Evolutionary conservation across 2,329 filamentous ascomycete genomes (phyloP).

Genomic region (Fusarium sterilihyphosum): DNA sequence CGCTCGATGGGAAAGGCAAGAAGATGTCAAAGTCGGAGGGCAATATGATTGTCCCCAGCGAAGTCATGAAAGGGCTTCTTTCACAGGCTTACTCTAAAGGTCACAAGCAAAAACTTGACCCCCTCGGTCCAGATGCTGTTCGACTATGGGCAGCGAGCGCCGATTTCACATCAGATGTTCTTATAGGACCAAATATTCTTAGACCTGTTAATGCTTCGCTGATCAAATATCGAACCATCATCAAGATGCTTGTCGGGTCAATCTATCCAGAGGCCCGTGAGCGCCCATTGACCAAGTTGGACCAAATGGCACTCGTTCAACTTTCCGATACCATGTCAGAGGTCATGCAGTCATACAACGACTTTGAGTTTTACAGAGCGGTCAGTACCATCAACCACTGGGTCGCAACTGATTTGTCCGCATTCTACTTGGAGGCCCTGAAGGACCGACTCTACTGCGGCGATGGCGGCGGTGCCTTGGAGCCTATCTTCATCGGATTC

Average conservation of each 20-base stretch:
- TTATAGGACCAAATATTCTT: constrained; percentile 81
- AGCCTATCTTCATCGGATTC: constrained; percentile 76
- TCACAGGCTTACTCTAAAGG: constrained; percentile 70
- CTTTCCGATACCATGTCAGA: constrained; percentile 72
- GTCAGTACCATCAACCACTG: constrained; percentile 80
- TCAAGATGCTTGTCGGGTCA: constrained; percentile 90
- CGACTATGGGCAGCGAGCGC: constrained; percentile 91
- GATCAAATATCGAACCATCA: constrained; percentile 87
- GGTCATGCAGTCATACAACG: constrained; percentile 72
- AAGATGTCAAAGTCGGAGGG: constrained; percentile 99
- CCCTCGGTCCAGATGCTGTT: constrained; percentile 85
- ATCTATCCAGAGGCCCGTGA: constrained; percentile 65
- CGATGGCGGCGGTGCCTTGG: constrained; percentile 70
- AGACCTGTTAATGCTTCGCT: constrained; percentile 79
- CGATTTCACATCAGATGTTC: constrained; percentile 90
- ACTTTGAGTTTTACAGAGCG: constrained; percentile 85
- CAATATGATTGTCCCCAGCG: constrained; percentile 81
- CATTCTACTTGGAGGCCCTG: constrained; percentile 91
- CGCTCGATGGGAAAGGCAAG: constrained; percentile 86
- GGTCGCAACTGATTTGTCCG: constrained; percentile 83
- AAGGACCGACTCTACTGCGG: constrained; percentile 95
- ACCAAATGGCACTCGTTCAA: constrained; percentile 82
- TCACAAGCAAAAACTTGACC: constrained; percentile 62
- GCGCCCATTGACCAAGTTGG: constrained; percentile 66
- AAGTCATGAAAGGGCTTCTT: constrained; percentile 87